phyloP scores from a whole-genome alignment of 148 eudicot species.

The Talinum fruticosum region DNA sequence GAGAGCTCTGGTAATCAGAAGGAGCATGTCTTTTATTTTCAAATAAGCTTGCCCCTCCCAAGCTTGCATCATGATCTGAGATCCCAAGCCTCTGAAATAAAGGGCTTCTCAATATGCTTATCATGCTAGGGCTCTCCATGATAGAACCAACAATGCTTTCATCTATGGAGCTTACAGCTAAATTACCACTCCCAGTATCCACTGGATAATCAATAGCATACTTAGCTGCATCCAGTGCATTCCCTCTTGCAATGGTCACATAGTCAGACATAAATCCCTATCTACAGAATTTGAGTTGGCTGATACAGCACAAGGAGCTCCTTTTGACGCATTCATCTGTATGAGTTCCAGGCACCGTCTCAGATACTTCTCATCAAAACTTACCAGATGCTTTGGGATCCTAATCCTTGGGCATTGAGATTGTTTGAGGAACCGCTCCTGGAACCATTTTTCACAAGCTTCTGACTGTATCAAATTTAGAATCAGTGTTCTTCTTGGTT shows the following conservation, averaged over 20 bases:
- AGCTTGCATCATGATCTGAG: constrained; percentile 25
- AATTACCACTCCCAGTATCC: constrained; percentile 22
- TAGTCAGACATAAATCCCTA: constrained; percentile 12
- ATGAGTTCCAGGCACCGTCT: constrained; percentile 30
- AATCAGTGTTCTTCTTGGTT: constrained; percentile 25
- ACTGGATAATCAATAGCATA: constrained; percentile 25
- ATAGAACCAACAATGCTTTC: constrained; percentile 47
- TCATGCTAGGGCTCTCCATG: constrained; percentile 56
- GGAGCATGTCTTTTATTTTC: constrained; percentile 19
- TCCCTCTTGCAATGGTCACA: not conserved
- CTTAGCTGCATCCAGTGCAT: constrained; percentile 13
- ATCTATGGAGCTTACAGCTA: constrained; percentile 23
- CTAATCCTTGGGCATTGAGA: constrained; percentile 10
- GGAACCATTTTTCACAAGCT: constrained; percentile 27
- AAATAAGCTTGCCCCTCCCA: constrained; percentile 30
- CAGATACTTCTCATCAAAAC: constrained; percentile 31
- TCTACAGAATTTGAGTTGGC: constrained; percentile 16
- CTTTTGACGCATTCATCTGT: constrained; percentile 24
- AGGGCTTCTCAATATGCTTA: constrained; percentile 62
- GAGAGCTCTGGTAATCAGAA: constrained; percentile 33
- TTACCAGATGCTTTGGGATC: constrained; percentile 31
- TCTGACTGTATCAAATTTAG: constrained; percentile 30
- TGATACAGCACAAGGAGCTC: constrained; percentile 21
- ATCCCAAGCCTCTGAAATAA: constrained; percentile 48
- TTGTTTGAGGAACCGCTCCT: constrained; percentile 29